Evolutionary conservation across 2,329 filamentous ascomycete genomes (phyloP).

Genomic region (Aspergillus tamarii): DNA sequence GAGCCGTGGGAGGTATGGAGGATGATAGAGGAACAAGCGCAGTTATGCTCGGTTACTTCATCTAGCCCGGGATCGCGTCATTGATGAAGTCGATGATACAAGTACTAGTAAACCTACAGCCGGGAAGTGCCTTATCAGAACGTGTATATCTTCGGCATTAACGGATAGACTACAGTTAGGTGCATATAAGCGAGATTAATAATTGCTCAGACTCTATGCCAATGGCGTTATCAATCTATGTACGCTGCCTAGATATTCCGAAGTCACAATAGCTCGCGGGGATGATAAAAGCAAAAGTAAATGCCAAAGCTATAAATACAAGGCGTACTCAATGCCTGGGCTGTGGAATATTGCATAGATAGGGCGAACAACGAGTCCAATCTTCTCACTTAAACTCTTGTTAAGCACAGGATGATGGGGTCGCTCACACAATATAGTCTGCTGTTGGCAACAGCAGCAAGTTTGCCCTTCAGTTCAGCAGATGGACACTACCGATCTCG

Average conservation of each 20-base stretch:
- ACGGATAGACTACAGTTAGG: not conserved
- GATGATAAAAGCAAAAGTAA: not conserved
- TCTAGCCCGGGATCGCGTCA: not conserved
- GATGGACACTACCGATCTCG: conserved; percentile 9
- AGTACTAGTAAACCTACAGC: not conserved
- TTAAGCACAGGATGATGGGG: not conserved
- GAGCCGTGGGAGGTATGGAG: not conserved
- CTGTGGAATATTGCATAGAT: not conserved
- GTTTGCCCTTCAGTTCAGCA: not conserved
- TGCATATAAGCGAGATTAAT: not conserved
- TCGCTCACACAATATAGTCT: not conserved
- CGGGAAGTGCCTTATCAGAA: not conserved
- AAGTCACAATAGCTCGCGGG: not conserved
- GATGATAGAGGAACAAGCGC: not conserved
- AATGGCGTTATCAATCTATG: not conserved
- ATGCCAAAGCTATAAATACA: not conserved
- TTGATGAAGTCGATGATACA: not conserved
- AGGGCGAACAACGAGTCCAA: not conserved
- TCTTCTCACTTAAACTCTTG: not conserved
- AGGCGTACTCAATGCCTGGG: not conserved
- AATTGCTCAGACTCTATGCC: not conserved
- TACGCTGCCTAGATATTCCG: not conserved
- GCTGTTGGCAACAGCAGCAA: not conserved
- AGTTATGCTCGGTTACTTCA: not conserved
- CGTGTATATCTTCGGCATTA: not conserved